Percentiles rank a stretch among this genome's conserved stretches.
Conservation (phyloP, 1,284 basidiomycete genomes). For the Marasmius sp. region DNA sequence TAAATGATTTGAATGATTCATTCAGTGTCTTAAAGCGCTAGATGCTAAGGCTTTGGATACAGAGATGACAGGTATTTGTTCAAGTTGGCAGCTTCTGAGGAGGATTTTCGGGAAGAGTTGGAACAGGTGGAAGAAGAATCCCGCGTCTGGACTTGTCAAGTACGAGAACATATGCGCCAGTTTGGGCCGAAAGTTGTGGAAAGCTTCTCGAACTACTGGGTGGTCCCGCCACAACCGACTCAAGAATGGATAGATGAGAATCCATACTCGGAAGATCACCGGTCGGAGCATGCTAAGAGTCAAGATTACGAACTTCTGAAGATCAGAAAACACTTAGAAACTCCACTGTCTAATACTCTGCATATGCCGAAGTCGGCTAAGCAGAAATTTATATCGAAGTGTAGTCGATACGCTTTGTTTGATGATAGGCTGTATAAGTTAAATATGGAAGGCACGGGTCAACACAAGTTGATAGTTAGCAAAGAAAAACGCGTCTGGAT, state of each 20-base stretch:
- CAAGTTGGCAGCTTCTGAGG: background rate
- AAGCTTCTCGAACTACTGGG: background rate
- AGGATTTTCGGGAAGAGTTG: background rate
- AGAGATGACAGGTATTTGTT: constrained; percentile 9
- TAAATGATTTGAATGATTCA: too few species aligned
- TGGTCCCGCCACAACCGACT: background rate
- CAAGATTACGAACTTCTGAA: too few species aligned
- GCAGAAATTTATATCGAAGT: background rate
- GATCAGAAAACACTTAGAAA: constrained; percentile 13
- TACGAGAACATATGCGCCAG: background rate
- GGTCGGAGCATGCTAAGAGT: background rate
- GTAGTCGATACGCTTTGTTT: background rate
- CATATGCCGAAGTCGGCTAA: background rate
- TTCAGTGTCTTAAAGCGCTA: too few species aligned
- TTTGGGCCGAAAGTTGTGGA: background rate
- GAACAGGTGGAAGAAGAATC: background rate
- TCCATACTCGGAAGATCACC: background rate
- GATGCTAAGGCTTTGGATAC: too few species aligned
- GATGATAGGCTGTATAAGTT: background rate
- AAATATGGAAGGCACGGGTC: constrained; percentile 8
- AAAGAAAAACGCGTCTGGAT: background rate
- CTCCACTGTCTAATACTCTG: constrained; percentile 12
- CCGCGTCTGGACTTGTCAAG: background rate
- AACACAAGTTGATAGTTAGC: background rate
- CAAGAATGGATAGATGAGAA: background rate